These are phyloP conservation scores for Exophiala viscosa DNA, from an alignment of 2,329 filamentous ascomycete species.

Conservation along the genomic window DNA sequence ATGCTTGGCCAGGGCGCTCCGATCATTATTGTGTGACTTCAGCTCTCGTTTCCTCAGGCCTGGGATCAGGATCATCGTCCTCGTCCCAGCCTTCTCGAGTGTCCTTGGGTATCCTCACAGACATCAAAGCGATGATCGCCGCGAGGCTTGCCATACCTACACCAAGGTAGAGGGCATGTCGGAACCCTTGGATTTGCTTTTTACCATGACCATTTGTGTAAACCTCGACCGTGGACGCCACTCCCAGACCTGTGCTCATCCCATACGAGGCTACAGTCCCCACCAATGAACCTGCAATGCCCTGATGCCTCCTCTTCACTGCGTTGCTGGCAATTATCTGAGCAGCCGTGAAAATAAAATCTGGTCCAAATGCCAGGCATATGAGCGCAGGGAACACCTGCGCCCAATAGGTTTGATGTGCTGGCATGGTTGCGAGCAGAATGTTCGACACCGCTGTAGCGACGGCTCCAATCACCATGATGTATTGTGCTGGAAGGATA, in stretches of 20 bases:
- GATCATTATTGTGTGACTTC: too few species aligned
- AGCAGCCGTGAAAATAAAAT: constrained; percentile 50
- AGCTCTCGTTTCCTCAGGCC: too few species aligned
- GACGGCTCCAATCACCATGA: constrained; percentile 44
- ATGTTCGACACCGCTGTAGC: constrained; percentile 33
- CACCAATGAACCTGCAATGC: constrained; percentile 48
- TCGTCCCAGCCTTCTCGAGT: constrained; percentile 35
- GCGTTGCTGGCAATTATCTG: constrained; percentile 55
- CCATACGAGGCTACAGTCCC: constrained; percentile 46
- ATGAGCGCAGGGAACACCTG: constrained; percentile 40
- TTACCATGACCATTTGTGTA: constrained; percentile 25
- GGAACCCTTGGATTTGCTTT: constrained; percentile 31
- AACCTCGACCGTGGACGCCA: constrained; percentile 42
- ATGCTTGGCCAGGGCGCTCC: too few species aligned
- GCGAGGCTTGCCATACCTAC: constrained; percentile 5
- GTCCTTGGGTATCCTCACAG: constrained; percentile 35
- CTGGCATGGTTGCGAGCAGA: constrained; percentile 45
- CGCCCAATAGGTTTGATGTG: constrained; percentile 45
- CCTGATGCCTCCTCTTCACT: constrained; percentile 34
- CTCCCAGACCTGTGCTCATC: constrained; percentile 42
- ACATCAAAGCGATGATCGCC: constrained; percentile 31
- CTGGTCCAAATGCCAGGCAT: constrained; percentile 41
- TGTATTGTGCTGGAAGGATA: constrained; percentile 46
- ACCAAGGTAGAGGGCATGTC: constrained; percentile 24
- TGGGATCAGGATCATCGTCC: neutral